These are phyloP conservation scores for Ramaria sp. DNA, from an alignment of 768 basidiomycete species.

Conservation along the genomic window DNA sequence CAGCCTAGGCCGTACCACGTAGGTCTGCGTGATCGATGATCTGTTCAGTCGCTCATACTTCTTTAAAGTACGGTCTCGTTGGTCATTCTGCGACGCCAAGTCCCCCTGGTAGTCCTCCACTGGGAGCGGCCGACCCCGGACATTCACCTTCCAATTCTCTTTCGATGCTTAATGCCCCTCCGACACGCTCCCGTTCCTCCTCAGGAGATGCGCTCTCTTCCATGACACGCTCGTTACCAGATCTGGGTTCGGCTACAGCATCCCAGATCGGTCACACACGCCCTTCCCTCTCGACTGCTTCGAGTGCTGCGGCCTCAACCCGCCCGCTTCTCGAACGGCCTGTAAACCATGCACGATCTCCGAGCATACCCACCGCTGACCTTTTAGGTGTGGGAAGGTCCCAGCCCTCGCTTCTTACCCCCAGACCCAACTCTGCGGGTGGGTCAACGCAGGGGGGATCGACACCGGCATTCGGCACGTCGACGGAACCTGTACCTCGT, in stretches of 20 bases:
- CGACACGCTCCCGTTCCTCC: neutral
- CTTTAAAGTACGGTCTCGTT: conserved; percentile 4
- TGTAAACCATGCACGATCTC: neutral
- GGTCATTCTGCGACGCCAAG: neutral
- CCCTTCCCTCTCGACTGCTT: neutral
- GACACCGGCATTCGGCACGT: neutral
- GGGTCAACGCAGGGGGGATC: neutral
- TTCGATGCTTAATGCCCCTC: neutral
- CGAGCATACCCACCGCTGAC: neutral
- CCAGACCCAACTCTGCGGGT: neutral
- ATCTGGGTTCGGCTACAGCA: neutral
- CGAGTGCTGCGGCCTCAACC: neutral
- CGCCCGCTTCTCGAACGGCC: neutral
- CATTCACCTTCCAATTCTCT: neutral
- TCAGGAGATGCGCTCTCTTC: neutral
- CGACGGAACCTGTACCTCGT: neutral
- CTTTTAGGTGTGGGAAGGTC: neutral
- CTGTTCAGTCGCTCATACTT: neutral
- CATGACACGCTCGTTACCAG: neutral
- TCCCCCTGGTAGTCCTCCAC: neutral
- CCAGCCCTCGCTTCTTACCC: neutral
- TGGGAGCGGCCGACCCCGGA: neutral
- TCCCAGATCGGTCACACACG: neutral
- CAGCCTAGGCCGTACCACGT: conserved; percentile 6
- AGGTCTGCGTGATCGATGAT: neutral